Conservation (phyloP, 176 grass and related monocot species). For the Ananas comosus region DNA sequence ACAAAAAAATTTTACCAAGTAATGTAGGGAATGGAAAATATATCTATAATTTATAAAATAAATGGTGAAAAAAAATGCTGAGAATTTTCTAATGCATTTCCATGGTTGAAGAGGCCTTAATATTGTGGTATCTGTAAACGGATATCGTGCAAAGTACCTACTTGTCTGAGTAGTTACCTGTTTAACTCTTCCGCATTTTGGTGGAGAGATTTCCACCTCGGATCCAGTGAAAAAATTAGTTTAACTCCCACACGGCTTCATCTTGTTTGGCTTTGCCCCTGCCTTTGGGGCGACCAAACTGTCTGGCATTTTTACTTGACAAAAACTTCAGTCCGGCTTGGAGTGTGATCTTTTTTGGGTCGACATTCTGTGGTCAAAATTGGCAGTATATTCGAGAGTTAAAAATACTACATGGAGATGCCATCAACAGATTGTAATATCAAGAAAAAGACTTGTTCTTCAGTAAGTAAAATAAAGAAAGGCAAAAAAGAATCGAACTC, state of each 20-base stretch:
- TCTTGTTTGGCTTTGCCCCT: not conserved
- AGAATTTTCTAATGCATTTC: too few relatives aligned
- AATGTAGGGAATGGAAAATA: too few relatives aligned
- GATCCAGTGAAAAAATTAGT: not conserved
- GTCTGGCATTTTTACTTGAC: slow-evolving; percentile 54
- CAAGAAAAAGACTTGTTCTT: not conserved
- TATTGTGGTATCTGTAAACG: too few relatives aligned
- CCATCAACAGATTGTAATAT: not conserved
- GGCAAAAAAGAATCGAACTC: not conserved
- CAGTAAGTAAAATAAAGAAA: not conserved
- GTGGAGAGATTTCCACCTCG: too few relatives aligned
- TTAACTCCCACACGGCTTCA: slow-evolving; percentile 9
- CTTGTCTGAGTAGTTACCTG: too few relatives aligned
- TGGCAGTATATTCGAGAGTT: slow-evolving; percentile 13
- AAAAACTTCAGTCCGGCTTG: slow-evolving; percentile 56
- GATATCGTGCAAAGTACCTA: too few relatives aligned
- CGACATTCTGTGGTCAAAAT: slow-evolving; percentile 34
- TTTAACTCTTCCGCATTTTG: too few relatives aligned
- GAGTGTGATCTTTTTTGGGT: slow-evolving; percentile 56
- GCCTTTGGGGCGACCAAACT: slow-evolving; percentile 50
- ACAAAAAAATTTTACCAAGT: too few relatives aligned
- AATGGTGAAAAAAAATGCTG: too few relatives aligned
- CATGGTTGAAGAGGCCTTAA: too few relatives aligned
- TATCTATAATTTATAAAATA: too few relatives aligned
- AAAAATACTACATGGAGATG: slow-evolving; percentile 8